Conservation (phyloP, 2,329 filamentous ascomycete species). For the Nemania serpens region DNA sequence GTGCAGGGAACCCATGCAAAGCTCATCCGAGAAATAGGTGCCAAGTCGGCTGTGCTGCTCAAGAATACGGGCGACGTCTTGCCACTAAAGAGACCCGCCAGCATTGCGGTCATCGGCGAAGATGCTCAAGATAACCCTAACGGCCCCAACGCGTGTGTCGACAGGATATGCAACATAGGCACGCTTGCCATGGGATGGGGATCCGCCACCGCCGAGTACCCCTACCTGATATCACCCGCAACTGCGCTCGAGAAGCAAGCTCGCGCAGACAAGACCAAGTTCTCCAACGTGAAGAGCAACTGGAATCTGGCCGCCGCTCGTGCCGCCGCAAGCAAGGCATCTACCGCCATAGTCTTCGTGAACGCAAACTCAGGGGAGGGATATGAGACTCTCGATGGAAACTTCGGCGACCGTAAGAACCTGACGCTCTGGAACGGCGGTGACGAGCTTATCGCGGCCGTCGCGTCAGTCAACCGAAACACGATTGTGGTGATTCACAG, state of each 20-base stretch:
- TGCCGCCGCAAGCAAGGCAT: slow-evolving; percentile 31
- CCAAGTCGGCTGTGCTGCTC: slow-evolving; percentile 77
- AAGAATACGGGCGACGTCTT: slow-evolving; percentile 64
- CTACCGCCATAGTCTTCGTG: slow-evolving; percentile 69
- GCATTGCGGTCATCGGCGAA: slow-evolving; percentile 76
- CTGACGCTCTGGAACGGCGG: slow-evolving; percentile 85
- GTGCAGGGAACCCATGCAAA: slow-evolving; percentile 73
- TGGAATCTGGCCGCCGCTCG: slow-evolving; percentile 34
- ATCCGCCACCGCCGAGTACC: slow-evolving; percentile 72
- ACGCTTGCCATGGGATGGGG: slow-evolving; percentile 79
- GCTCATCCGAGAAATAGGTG: slow-evolving; percentile 77
- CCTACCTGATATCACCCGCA: slow-evolving; percentile 76
- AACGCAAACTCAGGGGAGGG: slow-evolving; percentile 89
- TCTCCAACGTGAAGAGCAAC: slow-evolving; percentile 61
- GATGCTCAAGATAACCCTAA: slow-evolving; percentile 77
- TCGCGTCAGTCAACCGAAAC: slow-evolving; percentile 77
- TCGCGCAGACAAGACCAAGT: slow-evolving; percentile 57
- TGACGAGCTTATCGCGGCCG: slow-evolving; percentile 77
- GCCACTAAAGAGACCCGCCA: slow-evolving; percentile 64
- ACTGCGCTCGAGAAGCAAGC: slow-evolving; percentile 68
- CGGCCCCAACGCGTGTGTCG: slow-evolving; percentile 78
- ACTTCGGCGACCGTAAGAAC: slow-evolving; percentile 87
- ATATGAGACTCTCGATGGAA: slow-evolving; percentile 79
- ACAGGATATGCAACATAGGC: slow-evolving; percentile 64
- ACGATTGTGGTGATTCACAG: slow-evolving; percentile 91